Conservation (phyloP, 106 monocot genomes). For the Agapanthus africanus region DNA sequence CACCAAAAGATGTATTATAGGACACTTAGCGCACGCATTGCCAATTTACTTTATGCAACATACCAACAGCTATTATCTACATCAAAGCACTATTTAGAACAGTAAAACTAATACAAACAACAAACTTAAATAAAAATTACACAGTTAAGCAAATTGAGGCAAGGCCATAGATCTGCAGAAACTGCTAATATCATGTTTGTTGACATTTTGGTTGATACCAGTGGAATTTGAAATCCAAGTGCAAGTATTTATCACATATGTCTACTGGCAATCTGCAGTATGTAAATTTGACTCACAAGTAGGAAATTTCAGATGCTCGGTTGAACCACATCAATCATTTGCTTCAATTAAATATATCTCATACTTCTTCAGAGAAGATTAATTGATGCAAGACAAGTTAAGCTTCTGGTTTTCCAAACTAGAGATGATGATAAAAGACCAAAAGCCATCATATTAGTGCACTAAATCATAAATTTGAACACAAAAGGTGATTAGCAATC, state of each 20-base stretch:
- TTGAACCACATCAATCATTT: background rate
- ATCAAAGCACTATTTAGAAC: no score
- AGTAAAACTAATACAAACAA: no score
- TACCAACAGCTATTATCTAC: background rate
- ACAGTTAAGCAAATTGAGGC: background rate
- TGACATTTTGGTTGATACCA: no score
- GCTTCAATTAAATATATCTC: background rate
- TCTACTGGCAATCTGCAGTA: background rate
- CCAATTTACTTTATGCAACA: background rate
- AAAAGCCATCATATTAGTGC: conserved; percentile 5
- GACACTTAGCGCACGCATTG: background rate
- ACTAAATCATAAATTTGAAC: background rate
- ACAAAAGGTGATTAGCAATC: background rate
- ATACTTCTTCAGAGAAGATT: background rate
- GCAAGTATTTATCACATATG: background rate
- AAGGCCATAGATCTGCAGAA: background rate
- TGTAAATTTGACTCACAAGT: conserved; percentile 6
- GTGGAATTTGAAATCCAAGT: no score
- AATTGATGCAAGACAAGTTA: conserved; percentile 3
- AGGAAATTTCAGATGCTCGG: conserved; percentile 3
- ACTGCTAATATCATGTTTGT: no score
- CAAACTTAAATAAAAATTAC: no score
- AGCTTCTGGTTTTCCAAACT: conserved; percentile 7
- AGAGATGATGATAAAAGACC: background rate
- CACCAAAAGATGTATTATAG: no score